Base-by-base conservation (phyloP, 1,139 yeast species). In the Candida gigantensis region DNA sequence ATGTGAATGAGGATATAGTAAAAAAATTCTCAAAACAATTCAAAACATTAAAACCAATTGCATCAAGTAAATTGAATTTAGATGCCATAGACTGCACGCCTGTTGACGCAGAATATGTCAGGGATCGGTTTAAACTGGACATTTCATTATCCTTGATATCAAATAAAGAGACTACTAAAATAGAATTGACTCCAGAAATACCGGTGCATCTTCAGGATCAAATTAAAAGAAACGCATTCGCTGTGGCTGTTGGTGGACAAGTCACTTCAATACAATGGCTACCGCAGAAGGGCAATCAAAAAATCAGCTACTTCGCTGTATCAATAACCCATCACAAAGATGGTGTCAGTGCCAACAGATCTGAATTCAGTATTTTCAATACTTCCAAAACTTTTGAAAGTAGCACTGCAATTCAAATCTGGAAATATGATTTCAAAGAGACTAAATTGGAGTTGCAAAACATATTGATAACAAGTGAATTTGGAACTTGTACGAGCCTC, bases 261-360 rank as follows among this genome's bases (percentile, higher is more conserved):
- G 65, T 83, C 0, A 65, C 83, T 0, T 70, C 77, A 14, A 56
- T 73, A 40, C 72, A 74, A 19, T 83, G 89, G 88, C 51, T 75
- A n/a, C 50, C 51, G 18, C 24, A 34, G 4, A 34, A 40, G 14
- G 36, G 34, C 20, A 32, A 44, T 2, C 35, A 30, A 26, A 46
- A 39, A 10, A 28, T 40, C 3, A 52, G 75, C 37, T 72, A 67
- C 43, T 53, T 83, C 36, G 87, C 85, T 0, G 73, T 80, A 0
- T 63, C 82, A 0, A 57, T 79, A 0, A 52, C 62, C 2, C 59
- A 64, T 36, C 52, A 58, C 17, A 58, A 68, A 0, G 39, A 49
- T 1, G 68, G 59, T 39, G 57, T 55, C 19, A 51, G 40, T 31
- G 47, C 59, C 51, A 17, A 21, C 8, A 51, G 56, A 47, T 58